Evolutionary conservation across 805 yeast species (phyloP), one percentile per base, ranked within the genome.

Genomic region (Dipodascus geniculatus): DNA sequence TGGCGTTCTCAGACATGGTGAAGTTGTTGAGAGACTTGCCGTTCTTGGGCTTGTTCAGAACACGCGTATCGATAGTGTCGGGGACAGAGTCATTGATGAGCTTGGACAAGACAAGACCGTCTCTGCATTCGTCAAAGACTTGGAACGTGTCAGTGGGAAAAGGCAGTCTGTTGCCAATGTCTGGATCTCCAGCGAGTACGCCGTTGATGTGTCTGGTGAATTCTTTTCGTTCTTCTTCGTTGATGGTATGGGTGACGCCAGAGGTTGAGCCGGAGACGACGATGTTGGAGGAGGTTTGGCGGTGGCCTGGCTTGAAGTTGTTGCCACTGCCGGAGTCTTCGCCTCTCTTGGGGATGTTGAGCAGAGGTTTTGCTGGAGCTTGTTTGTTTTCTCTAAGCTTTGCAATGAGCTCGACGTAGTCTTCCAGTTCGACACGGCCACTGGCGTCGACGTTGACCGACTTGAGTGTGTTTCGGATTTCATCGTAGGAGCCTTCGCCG

Each of bases 31-130:
- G 78, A 17, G 78, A 71, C 71, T 87, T 90, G 56, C 85, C 85
- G 61, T 78, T 77, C 68, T 84, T 85, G 23, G 98, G 95, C 68
- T 83, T 74, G 70, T 93, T 93, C 66, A 93, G 78, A 17, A 93
- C 99, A 77, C 99, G 86, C 8, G 97, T 90, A 73, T 93, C 99
- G 63, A 93, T 93, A 9, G 99, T 93, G 71, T 93, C 96, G 6
- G 98, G 96, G 33, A 93, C 99, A 31, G 97, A 88, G 71, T 93
- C 99, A 68, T 93, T 93, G 68, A 93, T 89, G 66, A 93, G 82
- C 69, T 88, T 87, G 20, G 98, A 89, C 55, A 93, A 74, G 23
- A 93, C 89, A 63, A 93, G 75, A 60, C 99, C 98, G 69, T 93
- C 99, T 60, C 88, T 80, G 72, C 96, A 88, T 71, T 93, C 98